phyloP scores from a whole-genome alignment of 495 filamentous ascomycete species.

The Aspergillus mulundensis region DNA sequence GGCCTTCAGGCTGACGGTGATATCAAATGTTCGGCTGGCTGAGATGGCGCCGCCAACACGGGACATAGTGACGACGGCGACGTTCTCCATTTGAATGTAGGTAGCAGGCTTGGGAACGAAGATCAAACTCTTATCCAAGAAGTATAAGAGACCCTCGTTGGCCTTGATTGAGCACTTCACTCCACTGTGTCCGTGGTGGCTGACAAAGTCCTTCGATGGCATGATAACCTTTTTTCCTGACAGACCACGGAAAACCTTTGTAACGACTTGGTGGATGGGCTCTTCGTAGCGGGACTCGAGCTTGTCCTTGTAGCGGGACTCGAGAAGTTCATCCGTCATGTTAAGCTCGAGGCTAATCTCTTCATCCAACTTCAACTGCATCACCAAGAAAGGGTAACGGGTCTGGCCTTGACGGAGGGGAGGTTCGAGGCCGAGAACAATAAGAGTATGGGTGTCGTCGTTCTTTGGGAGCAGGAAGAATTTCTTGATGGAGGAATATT shows the following conservation, averaged over 20 bases:
- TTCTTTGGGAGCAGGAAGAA: slow-evolving; percentile 98
- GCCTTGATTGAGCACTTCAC: slow-evolving; percentile 99
- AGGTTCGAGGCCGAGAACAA: slow-evolving; percentile 92
- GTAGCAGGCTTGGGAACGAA: slow-evolving; percentile 98
- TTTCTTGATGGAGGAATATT: slow-evolving; percentile 96
- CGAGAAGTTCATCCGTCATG: slow-evolving; percentile 79
- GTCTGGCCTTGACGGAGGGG: slow-evolving; percentile 97
- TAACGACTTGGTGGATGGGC: slow-evolving; percentile 84
- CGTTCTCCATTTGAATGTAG: slow-evolving; percentile 90
- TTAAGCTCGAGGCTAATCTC: slow-evolving; percentile 96
- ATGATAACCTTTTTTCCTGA: slow-evolving; percentile 90
- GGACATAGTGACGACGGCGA: slow-evolving; percentile 86
- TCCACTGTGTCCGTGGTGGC: slow-evolving; percentile 87
- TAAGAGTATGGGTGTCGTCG: slow-evolving; percentile 90
- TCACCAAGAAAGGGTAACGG: slow-evolving; percentile 96
- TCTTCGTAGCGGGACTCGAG: slow-evolving; percentile 84
- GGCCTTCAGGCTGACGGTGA: slow-evolving; percentile 81
- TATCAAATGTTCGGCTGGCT: slow-evolving; percentile 93
- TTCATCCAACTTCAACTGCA: slow-evolving; percentile 98
- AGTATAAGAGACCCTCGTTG: slow-evolving; percentile 95
- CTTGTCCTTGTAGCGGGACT: slow-evolving; percentile 85
- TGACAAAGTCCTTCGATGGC: slow-evolving; percentile 88
- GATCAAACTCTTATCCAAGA: slow-evolving; percentile 96
- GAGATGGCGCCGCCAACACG: slow-evolving; percentile 92
- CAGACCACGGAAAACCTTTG: slow-evolving; percentile 89